These are phyloP conservation scores for Pugionium dolabratum DNA, from an alignment of 345 rosid genomes.

Conservation along the genomic window DNA sequence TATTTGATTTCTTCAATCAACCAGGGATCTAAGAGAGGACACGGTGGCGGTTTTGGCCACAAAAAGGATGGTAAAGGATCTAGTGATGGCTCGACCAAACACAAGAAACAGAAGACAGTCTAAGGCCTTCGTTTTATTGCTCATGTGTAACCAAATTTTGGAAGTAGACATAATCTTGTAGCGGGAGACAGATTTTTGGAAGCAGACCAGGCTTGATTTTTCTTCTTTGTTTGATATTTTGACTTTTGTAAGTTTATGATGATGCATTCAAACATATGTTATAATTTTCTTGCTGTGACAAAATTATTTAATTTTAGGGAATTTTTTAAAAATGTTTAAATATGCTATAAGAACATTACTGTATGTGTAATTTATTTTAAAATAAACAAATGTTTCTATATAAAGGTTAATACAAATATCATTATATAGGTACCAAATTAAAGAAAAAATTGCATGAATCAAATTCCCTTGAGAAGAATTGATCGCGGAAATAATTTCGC, in stretches of 20 bases:
- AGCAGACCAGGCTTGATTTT: too few relatives aligned
- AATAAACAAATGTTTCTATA: too few relatives aligned
- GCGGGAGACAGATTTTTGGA: not conserved
- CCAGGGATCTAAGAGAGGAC: slow-evolving; percentile 40
- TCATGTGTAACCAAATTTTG: slow-evolving; percentile 32
- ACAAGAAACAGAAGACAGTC: slow-evolving; percentile 37
- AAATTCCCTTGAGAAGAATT: too few relatives aligned
- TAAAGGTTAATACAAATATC: too few relatives aligned
- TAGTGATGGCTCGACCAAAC: slow-evolving; percentile 27
- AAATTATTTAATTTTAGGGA: not conserved
- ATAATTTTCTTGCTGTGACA: not conserved
- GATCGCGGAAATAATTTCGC: too few relatives aligned
- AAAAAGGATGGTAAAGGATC: slow-evolving; percentile 34
- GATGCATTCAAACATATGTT: not conserved
- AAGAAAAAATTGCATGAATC: too few relatives aligned
- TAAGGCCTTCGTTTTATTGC: slow-evolving; percentile 15
- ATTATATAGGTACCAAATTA: too few relatives aligned
- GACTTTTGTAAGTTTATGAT: not conserved
- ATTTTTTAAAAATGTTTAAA: too few relatives aligned
- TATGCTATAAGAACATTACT: too few relatives aligned
- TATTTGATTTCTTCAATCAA: slow-evolving; percentile 21
- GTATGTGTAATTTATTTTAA: too few relatives aligned
- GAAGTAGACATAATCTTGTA: not conserved
- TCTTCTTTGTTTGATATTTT: not conserved
- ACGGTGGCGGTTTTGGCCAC: slow-evolving; percentile 25